Conservation (phyloP, 2,329 filamentous ascomycete genomes). For the Alternaria triticimaculans region DNA sequence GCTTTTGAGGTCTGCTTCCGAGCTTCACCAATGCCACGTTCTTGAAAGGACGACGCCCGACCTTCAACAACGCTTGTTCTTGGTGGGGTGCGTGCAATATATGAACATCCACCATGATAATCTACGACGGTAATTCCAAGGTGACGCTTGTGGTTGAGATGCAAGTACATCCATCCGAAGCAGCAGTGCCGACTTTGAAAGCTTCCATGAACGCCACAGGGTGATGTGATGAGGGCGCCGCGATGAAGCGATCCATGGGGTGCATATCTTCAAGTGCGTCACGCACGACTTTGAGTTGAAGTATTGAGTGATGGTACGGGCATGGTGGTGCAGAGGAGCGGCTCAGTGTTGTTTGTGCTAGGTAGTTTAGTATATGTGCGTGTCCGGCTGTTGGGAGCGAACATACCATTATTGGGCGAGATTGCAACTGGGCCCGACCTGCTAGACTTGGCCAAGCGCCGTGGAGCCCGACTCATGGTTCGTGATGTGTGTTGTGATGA, state of each 20-base stretch:
- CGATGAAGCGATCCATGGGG: conserved; percentile 8
- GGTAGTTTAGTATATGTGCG: background rate
- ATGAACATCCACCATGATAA: background rate
- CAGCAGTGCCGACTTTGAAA: conserved; percentile 1
- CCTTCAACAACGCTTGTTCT: background rate
- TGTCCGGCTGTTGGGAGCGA: background rate
- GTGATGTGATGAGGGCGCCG: conserved; percentile 2
- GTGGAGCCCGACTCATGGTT: background rate
- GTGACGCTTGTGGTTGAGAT: background rate
- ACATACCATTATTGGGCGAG: background rate
- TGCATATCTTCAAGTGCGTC: background rate
- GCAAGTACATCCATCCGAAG: conserved; percentile 9
- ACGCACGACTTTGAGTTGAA: background rate
- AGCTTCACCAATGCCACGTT: background rate
- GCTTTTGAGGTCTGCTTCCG: background rate
- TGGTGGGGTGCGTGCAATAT: background rate
- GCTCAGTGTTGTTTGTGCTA: background rate
- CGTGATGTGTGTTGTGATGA: background rate
- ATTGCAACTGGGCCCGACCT: background rate
- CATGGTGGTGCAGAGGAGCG: background rate
- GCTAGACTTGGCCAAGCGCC: background rate
- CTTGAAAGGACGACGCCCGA: too few relatives aligned
- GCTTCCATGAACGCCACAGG: background rate
- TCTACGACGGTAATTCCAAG: background rate
- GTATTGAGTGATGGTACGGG: background rate